Conservation (phyloP, 371 early-diverging fungal species). For the Mortierella sp. region DNA sequence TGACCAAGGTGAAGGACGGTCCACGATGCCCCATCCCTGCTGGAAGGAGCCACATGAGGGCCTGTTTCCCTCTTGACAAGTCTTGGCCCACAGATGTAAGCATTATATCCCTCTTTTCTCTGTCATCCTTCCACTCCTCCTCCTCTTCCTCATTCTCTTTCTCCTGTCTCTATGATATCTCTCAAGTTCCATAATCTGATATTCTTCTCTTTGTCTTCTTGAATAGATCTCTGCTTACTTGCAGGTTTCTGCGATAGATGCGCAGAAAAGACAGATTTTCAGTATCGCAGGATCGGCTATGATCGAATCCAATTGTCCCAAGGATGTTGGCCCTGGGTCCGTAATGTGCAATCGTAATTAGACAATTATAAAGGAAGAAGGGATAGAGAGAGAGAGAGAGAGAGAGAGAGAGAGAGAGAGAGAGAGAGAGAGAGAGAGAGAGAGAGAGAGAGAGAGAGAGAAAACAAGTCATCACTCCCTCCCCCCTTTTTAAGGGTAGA, state of each 20-base stretch:
- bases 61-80: conserved; percentile 22
- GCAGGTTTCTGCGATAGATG: conserved; percentile 5
- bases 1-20: conserved; percentile 1
- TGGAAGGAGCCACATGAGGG: conserved; percentile 6
- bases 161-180: too few relatives aligned
- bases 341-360: conserved; percentile 11
- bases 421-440: neutral
- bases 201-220: neutral
- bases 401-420: conserved; percentile 6
- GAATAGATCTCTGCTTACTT: conserved; percentile 13
- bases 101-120: neutral
- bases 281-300: conserved; percentile 21
- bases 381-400: conserved; percentile 1
- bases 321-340: conserved; percentile 17
- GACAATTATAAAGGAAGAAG: conserved; percentile 4
- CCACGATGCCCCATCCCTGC: conserved; percentile 20
- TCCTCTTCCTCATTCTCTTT: neutral
- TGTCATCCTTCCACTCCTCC: neutral
- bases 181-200: too few relatives aligned
- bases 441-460: too few relatives aligned
- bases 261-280: conserved; percentile 7
- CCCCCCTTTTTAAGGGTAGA: too few relatives aligned
- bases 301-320: conserved; percentile 25
- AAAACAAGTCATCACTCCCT: too few relatives aligned
- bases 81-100: conserved; percentile 24